phyloP scores from a whole-genome alignment of 75 land plant genomes.

The Pseudotsuga menziesii region DNA sequence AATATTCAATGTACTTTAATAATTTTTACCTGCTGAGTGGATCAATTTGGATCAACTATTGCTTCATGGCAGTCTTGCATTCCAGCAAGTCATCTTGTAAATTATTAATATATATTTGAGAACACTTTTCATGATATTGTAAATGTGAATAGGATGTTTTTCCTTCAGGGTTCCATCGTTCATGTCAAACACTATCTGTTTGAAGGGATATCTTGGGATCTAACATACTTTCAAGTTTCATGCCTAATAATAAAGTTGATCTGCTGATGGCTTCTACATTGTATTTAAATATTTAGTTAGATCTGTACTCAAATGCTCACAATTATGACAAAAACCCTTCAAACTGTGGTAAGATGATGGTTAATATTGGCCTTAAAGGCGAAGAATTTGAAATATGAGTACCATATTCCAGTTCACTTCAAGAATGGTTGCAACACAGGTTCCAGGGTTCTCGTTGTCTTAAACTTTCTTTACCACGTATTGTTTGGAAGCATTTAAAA shows the following conservation, averaged over 20 bases:
- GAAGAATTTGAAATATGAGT: not conserved
- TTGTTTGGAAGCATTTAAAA: not conserved
- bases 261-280: not conserved
- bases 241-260: not conserved
- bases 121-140: not conserved
- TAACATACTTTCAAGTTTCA: not conserved
- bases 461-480: not conserved
- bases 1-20: not conserved
- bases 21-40: not conserved
- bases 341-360: not conserved
- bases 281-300: not conserved
- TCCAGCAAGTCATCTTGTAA: not conserved
- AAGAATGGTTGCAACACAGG: not conserved
- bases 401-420: not conserved
- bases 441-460: not conserved
- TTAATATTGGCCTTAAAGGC: not conserved
- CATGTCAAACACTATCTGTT: conserved; percentile 1
- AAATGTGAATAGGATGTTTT: not conserved
- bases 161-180: not conserved
- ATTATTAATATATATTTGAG: not conserved
- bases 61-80: not conserved
- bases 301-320: not conserved
- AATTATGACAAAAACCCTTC: not conserved
- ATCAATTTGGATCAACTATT: not conserved
- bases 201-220: not conserved